phyloP scores from a whole-genome alignment of 1,284 basidiomycete species.

The Pterulicium gracile region DNA sequence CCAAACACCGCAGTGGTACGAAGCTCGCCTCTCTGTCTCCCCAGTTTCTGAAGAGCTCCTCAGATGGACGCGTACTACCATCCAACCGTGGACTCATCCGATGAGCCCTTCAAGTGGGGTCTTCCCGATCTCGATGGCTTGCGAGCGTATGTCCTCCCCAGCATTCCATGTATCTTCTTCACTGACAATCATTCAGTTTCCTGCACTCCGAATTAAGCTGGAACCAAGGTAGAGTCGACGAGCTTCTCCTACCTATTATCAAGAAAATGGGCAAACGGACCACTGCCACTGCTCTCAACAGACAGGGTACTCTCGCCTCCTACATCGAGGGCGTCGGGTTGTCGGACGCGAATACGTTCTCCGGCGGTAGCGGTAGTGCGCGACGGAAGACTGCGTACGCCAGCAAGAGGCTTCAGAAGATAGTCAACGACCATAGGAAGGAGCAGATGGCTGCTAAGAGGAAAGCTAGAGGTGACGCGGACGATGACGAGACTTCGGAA shows the following conservation, averaged over 20 bases:
- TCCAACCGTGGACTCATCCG: conserved; percentile 82
- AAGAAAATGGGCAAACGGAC: conserved; percentile 78
- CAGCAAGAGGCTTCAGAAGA: conserved; percentile 83
- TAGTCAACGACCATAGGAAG: conserved; percentile 74
- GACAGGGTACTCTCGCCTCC: conserved; percentile 61
- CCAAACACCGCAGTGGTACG: conserved; percentile 82
- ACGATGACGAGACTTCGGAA: background rate
- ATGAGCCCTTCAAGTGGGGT: conserved; percentile 96
- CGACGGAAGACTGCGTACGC: conserved; percentile 43
- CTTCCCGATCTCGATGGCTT: conserved; percentile 90
- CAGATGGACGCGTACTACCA: conserved; percentile 90
- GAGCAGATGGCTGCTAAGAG: conserved; percentile 12
- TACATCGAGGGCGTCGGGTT: conserved; percentile 41
- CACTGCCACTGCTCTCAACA: conserved; percentile 57
- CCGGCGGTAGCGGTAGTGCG: background rate
- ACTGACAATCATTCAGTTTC: conserved; percentile 41
- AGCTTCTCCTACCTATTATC: conserved; percentile 88
- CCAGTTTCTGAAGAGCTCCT: conserved; percentile 6
- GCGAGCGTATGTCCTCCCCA: conserved; percentile 46
- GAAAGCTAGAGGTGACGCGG: conserved; percentile 5
- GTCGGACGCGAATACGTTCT: background rate
- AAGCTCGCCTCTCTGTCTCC: conserved; percentile 11
- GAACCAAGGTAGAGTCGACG: conserved; percentile 82
- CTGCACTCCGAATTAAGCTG: conserved; percentile 82
- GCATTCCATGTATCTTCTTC: background rate